phyloP scores from a whole-genome alignment of 1,139 yeast genomes.

The Hyphopichia fennica region DNA sequence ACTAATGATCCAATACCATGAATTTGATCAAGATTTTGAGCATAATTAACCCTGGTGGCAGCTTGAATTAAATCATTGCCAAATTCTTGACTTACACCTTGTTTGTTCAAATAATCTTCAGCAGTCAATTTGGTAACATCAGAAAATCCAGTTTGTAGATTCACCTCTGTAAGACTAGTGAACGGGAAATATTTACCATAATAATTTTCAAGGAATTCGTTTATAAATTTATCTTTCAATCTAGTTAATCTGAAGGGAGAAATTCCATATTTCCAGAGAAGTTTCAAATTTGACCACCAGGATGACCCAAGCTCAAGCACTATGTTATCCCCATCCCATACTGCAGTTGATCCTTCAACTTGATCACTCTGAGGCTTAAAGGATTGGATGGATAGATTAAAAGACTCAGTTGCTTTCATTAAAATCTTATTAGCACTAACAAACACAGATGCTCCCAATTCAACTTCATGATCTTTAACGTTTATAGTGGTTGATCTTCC shows the following conservation, averaged over 20 bases:
- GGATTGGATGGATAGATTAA: slow-evolving; percentile 19
- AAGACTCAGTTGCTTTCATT: slow-evolving; percentile 28
- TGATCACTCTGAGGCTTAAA: slow-evolving; percentile 11
- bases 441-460: slow-evolving; percentile 44
- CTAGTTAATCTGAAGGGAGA: slow-evolving; percentile 17
- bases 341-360: slow-evolving; percentile 19
- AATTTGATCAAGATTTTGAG: slow-evolving; percentile 31
- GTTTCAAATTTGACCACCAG: slow-evolving; percentile 9
- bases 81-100: slow-evolving; percentile 20
- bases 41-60: slow-evolving; percentile 41
- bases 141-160: slow-evolving; percentile 17
- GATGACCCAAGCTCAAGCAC: slow-evolving; percentile 10
- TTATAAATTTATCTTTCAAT: slow-evolving; percentile 13
- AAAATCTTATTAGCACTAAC: slow-evolving; percentile 37
- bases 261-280: slow-evolving; percentile 25
- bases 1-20: slow-evolving; percentile 40
- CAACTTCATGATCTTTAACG: slow-evolving; percentile 18
- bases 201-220: slow-evolving; percentile 17
- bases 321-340: slow-evolving; percentile 40
- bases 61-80: slow-evolving; percentile 31
- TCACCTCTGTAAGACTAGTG: slow-evolving; percentile 13
- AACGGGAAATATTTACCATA: slow-evolving; percentile 28
- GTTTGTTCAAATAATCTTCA: slow-evolving; percentile 14
- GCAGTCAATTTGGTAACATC: slow-evolving; percentile 19
- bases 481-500: slow-evolving; percentile 35